Evolutionary conservation across 1,139 yeast genomes (phyloP).

Genomic region (Hyphopichia fennica): DNA sequence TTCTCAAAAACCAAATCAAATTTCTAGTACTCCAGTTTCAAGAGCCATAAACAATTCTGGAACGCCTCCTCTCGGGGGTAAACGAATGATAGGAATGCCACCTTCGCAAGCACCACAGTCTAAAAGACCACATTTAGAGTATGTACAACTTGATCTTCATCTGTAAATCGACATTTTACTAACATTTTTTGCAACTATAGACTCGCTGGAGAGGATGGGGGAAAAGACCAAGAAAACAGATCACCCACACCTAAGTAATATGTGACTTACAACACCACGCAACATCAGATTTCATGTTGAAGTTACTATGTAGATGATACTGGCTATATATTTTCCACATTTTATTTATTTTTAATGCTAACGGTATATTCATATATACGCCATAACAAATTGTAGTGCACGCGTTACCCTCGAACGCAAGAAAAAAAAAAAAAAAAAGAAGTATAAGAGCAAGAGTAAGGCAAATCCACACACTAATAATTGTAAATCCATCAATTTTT

Average conservation of each 20-base stretch:
- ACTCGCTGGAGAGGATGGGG: background rate
- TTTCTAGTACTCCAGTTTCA: background rate
- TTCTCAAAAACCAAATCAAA: conserved; percentile 1
- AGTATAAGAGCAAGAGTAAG: background rate
- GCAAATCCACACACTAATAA: background rate
- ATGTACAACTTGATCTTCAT: background rate
- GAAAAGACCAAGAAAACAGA: background rate
- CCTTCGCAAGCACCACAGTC: conserved; percentile 24
- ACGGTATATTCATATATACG: background rate
- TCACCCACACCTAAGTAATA: background rate
- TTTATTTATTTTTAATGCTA: background rate
- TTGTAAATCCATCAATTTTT: background rate
- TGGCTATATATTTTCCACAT: background rate
- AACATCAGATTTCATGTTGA: too few species aligned
- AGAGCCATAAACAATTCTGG: conserved; percentile 8
- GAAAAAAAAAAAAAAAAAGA: background rate
- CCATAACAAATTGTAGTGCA: background rate
- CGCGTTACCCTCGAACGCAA: background rate
- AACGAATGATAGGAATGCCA: conserved; percentile 36
- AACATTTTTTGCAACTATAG: conserved; percentile 1
- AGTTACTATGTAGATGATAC: too few species aligned
- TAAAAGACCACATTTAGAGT: conserved; percentile 3
- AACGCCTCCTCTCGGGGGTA: conserved; percentile 14
- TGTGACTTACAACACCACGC: too few species aligned
- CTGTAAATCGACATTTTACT: background rate